These are phyloP conservation scores for Paraurostyla sp. DNA, from an alignment of 73 alveolate species.

Conservation along the genomic window DNA sequence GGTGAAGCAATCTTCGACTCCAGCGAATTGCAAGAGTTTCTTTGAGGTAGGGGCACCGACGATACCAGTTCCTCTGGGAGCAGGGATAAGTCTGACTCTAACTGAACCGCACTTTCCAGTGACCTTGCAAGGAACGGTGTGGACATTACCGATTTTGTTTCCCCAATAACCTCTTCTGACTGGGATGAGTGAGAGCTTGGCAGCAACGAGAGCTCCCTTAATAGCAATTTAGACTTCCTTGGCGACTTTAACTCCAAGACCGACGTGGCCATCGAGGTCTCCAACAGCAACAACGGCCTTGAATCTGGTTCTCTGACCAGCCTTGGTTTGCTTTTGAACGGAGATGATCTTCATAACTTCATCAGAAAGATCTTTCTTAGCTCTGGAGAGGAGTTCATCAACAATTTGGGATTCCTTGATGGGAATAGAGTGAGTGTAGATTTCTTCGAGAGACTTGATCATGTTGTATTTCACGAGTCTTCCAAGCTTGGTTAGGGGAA, in stretches of 20 bases:
- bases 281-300: conserved; percentile 99
- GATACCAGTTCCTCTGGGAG: conserved; percentile 99
- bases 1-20: conserved; percentile 99
- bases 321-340: conserved; percentile 99
- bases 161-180: conserved; percentile 99
- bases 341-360: conserved; percentile 99
- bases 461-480: conserved; percentile 98
- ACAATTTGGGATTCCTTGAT: conserved; percentile 98
- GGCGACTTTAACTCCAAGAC: conserved; percentile 99
- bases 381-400: conserved; percentile 82
- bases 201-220: conserved; percentile 99
- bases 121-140: conserved; percentile 99
- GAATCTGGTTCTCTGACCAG: conserved; percentile 99
- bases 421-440: conserved; percentile 99
- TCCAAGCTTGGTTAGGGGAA: conserved; percentile 99
- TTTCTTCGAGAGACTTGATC: conserved; percentile 98
- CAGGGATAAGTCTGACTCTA: conserved; percentile 99
- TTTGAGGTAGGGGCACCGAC: conserved; percentile 99
- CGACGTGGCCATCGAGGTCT: conserved; percentile 99
- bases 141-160: conserved; percentile 99
- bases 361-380: conserved; percentile 96
- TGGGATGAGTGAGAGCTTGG: conserved; percentile 99
- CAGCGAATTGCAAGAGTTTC: conserved; percentile 99
- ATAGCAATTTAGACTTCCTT: conserved; percentile 99
- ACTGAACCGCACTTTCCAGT: conserved; percentile 99